A percentile compares a stretch with the other conserved stretches of the same genome.
phyloP scores from a whole-genome alignment of 2,329 filamentous ascomycete genomes.

The Epichloe gansuensis region DNA sequence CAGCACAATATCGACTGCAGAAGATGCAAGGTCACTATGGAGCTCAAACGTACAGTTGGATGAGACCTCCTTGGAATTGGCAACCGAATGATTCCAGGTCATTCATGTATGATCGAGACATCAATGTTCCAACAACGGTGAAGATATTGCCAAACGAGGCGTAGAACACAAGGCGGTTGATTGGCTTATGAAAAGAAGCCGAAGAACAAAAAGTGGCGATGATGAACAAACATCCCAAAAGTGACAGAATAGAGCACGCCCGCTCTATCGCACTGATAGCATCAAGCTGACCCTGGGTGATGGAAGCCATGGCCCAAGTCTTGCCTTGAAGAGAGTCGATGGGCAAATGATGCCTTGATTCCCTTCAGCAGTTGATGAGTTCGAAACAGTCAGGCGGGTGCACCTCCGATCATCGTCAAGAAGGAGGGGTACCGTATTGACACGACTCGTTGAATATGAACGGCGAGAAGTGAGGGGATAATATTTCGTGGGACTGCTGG shows the following conservation, averaged over 20 bases:
- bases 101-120: constrained; percentile 48
- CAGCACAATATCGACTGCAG: neutral
- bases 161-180: constrained; percentile 75
- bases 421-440: neutral
- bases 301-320: constrained; percentile 1
- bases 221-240: constrained; percentile 59
- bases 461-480: neutral
- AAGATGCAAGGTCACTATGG: no score
- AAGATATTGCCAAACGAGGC: constrained; percentile 72
- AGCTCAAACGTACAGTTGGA: constrained; percentile 55
- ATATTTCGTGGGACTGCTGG: neutral
- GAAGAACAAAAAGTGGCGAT: constrained; percentile 58
- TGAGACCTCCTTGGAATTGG: constrained; percentile 64
- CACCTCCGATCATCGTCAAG: neutral
- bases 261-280: constrained; percentile 53
- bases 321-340: neutral
- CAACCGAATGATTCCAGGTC: constrained; percentile 39
- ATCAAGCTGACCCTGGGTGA: constrained; percentile 27
- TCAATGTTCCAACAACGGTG: constrained; percentile 63
- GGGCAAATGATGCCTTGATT: neutral
- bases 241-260: constrained; percentile 54
- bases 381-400: neutral
- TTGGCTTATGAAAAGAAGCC: constrained; percentile 66
- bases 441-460: neutral
- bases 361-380: neutral